Percentiles rank a stretch among this genome's conserved stretches.
phyloP scores from a whole-genome alignment of 2,329 filamentous ascomycete genomes.

The Calonectria crousiana region DNA sequence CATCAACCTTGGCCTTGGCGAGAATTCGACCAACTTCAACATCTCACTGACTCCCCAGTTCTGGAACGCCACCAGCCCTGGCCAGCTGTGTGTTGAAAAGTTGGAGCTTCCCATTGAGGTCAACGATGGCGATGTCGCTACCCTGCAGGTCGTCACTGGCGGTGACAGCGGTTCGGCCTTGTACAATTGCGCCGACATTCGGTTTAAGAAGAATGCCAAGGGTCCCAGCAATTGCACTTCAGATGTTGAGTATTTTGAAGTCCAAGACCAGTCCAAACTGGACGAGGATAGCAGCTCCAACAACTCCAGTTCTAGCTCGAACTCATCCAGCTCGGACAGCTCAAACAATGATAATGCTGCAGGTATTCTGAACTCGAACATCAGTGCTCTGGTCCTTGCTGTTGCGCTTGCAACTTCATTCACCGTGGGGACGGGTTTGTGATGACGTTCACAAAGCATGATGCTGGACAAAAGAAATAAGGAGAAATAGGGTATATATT shows the following conservation, averaged over 20 bases:
- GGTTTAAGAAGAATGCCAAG: slow-evolving; percentile 67
- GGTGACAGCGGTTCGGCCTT: slow-evolving; percentile 70
- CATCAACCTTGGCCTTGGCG: slow-evolving; percentile 65
- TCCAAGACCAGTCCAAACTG: slow-evolving; percentile 47
- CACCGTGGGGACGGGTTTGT: slow-evolving; percentile 52
- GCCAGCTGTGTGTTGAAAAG: slow-evolving; percentile 74
- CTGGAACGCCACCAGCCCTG: slow-evolving; percentile 70
- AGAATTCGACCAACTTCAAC: slow-evolving; percentile 73
- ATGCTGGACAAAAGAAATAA: neutral
- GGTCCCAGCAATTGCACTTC: slow-evolving; percentile 53
- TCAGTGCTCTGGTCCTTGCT: slow-evolving; percentile 48
- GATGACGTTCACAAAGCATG: slow-evolving; percentile 21
- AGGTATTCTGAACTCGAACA: slow-evolving; percentile 38
- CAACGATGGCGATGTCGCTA: slow-evolving; percentile 71
- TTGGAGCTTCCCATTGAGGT: slow-evolving; percentile 68
- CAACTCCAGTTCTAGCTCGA: slow-evolving; percentile 28
- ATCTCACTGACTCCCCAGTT: slow-evolving; percentile 72
- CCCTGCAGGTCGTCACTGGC: slow-evolving; percentile 77
- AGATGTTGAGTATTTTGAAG: slow-evolving; percentile 57
- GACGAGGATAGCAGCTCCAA: slow-evolving; percentile 32
- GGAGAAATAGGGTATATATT: slow-evolving; percentile 12
- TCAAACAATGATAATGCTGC: slow-evolving; percentile 40
- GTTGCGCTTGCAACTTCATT: slow-evolving; percentile 55
- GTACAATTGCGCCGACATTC: slow-evolving; percentile 83
- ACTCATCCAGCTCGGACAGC: slow-evolving; percentile 32